Evolutionary conservation across 169 alveolate genomes (phyloP).

Genomic region (Plasmodium malariae): DNA sequence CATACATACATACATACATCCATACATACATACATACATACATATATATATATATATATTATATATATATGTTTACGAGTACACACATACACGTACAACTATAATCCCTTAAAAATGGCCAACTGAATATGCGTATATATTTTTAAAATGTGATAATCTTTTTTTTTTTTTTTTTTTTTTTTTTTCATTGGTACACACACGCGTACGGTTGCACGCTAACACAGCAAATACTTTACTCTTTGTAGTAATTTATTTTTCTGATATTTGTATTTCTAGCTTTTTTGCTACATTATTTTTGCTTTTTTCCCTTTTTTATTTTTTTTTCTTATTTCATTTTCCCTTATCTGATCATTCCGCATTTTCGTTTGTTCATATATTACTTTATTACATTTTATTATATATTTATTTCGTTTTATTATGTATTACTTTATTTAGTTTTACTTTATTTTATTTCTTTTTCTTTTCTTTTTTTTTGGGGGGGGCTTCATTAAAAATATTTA

Average conservation of each 20-base stretch:
- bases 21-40: too few relatives aligned
- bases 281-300: too few relatives aligned
- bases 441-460: too few relatives aligned
- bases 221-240: background rate
- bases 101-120: background rate
- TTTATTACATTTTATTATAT: too few relatives aligned
- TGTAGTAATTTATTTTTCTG: too few relatives aligned
- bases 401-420: too few relatives aligned
- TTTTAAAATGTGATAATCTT: background rate
- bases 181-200: constrained; percentile 1
- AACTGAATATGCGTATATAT: constrained; percentile 4
- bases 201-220: constrained; percentile 14
- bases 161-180: background rate
- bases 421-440: too few relatives aligned
- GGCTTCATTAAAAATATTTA: too few relatives aligned
- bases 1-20: background rate
- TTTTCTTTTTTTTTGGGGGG: too few relatives aligned
- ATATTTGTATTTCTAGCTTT: too few relatives aligned
- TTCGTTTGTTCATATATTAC: background rate
- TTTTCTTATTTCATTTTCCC: background rate
- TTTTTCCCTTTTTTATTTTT: too few relatives aligned
- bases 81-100: background rate
- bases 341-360: background rate
- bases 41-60: background rate
- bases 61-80: background rate